Percentiles rank a stretch among this genome's conserved stretches.
Evolutionary conservation across 1,139 yeast genomes (phyloP).

Genomic region (Protomyces lactucae-debilis): DNA sequence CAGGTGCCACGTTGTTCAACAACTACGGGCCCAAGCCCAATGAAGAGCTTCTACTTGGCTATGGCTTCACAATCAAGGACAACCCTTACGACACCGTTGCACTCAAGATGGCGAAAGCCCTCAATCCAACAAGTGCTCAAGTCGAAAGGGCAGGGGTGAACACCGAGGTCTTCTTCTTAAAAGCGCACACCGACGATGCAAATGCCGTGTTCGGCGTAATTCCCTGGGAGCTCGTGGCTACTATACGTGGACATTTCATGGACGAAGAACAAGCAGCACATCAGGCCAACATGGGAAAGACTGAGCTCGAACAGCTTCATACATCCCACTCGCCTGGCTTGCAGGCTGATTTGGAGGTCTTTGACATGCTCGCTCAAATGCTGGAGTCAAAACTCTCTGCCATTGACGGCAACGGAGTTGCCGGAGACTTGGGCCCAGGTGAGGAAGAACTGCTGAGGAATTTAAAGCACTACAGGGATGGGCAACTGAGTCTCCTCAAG

Average conservation of each 20-base stretch:
- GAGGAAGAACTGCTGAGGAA: not conserved
- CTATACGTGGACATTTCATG: not conserved
- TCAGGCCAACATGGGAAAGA: not conserved
- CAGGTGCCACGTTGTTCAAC: constrained; percentile 57
- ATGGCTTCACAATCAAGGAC: constrained; percentile 34
- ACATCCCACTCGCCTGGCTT: not conserved
- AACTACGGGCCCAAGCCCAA: constrained; percentile 86
- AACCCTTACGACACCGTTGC: not conserved
- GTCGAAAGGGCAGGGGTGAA: not conserved
- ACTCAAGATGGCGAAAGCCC: not conserved
- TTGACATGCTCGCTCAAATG: not conserved
- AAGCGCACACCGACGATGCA: not conserved
- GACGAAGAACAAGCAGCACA: not conserved
- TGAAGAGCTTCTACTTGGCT: constrained; percentile 60
- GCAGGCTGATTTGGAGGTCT: not conserved
- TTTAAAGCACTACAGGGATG: not conserved
- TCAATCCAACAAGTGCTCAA: not conserved
- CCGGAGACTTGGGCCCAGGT: too few species aligned
- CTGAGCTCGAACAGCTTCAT: not conserved
- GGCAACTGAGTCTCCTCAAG: not conserved
- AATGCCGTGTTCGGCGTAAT: not conserved
- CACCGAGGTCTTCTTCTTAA: not conserved
- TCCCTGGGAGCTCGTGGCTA: not conserved
- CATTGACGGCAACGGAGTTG: too few species aligned
- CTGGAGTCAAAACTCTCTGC: not conserved